These are phyloP conservation scores for Ophiostoma quercus DNA, from an alignment of 2,329 filamentous ascomycete species.

Conservation along the genomic window DNA sequence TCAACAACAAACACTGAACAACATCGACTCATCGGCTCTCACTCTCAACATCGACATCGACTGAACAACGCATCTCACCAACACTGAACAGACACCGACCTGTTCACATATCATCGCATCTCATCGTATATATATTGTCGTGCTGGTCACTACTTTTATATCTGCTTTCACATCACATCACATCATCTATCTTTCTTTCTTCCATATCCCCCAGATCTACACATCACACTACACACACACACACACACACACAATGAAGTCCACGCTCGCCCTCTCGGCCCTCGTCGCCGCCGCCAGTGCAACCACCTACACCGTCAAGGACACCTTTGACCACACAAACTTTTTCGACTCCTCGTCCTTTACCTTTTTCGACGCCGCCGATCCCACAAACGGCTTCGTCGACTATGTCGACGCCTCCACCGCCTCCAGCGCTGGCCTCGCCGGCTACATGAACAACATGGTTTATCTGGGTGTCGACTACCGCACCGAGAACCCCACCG, in stretches of 20 bases:
- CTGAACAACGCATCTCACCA: neutral
- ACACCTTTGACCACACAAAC: conserved; percentile 48
- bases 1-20: neutral
- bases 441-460: conserved; percentile 49
- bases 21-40: neutral
- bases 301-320: conserved; percentile 43
- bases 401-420: conserved; percentile 57
- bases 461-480: conserved; percentile 68
- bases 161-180: neutral
- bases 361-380: conserved; percentile 51
- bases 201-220: neutral
- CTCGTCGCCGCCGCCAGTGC: conserved; percentile 29
- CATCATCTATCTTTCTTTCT: neutral
- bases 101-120: conserved; percentile 9
- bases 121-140: neutral
- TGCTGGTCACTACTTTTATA: conserved; percentile 9
- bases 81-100: neutral
- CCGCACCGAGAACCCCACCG: conserved; percentile 48
- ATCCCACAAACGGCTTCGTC: conserved; percentile 73
- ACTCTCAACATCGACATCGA: neutral
- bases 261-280: conserved; percentile 9
- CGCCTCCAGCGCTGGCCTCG: conserved; percentile 54
- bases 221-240: neutral
- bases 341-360: conserved; percentile 50
- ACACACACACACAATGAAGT: conserved; percentile 20